phyloP scores from a whole-genome alignment of 805 yeast genomes.

The Alloascoidea hylecoeti region DNA sequence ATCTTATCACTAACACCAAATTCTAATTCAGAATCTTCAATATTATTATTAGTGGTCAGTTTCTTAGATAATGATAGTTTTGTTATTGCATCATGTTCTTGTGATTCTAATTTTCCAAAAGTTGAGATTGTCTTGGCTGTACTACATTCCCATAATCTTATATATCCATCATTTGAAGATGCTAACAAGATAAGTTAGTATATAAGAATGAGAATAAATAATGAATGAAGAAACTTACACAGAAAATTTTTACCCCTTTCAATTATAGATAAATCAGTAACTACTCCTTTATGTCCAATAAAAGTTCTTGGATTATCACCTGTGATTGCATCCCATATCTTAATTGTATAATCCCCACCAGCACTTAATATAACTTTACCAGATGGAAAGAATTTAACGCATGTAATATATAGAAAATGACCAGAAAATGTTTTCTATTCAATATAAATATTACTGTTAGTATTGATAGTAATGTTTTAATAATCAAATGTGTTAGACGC shows the following conservation, averaged over 20 bases:
- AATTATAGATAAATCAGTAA: slow-evolving; percentile 35
- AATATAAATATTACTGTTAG: slow-evolving; percentile 2
- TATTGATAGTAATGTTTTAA: too few species aligned
- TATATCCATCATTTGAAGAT: slow-evolving; percentile 25
- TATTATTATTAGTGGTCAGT: neutral
- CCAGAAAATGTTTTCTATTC: slow-evolving; percentile 21
- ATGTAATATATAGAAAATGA: slow-evolving; percentile 33
- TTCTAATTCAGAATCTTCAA: slow-evolving; percentile 17
- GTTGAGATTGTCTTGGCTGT: slow-evolving; percentile 29
- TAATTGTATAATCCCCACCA: slow-evolving; percentile 43
- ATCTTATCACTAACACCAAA: slow-evolving; percentile 29
- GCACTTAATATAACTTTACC: slow-evolving; percentile 43
- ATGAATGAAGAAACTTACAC: slow-evolving; percentile 29
- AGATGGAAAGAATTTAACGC: slow-evolving; percentile 44
- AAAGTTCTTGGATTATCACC: slow-evolving; percentile 37
- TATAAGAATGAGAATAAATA: neutral
- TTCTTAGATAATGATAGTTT: slow-evolving; percentile 1
- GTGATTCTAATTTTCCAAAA: slow-evolving; percentile 21
- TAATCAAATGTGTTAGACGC: neutral
- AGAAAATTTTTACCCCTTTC: slow-evolving; percentile 59
- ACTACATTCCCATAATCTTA: slow-evolving; percentile 61
- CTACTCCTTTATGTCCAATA: slow-evolving; percentile 29
- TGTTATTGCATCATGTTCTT: slow-evolving; percentile 3
- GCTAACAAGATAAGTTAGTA: slow-evolving; percentile 6
- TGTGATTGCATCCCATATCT: slow-evolving; percentile 41